phyloP scores from a whole-genome alignment of 2,329 filamentous ascomycete genomes.

The Lecanicillium sp. region DNA sequence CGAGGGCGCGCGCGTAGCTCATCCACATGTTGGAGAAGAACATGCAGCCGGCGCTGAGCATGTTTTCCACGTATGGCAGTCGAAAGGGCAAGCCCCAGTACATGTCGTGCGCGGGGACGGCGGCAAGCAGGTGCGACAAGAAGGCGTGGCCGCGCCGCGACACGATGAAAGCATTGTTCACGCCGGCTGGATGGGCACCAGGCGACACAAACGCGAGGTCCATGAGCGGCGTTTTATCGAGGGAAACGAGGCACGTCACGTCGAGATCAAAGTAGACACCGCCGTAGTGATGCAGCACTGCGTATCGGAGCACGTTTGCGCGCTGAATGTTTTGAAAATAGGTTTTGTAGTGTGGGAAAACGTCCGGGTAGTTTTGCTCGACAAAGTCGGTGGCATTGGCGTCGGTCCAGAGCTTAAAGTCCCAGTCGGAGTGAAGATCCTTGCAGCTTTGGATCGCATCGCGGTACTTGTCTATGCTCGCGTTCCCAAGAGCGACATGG shows the following conservation, averaged over 20 bases:
- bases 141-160: conserved; percentile 17
- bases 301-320: conserved; percentile 21
- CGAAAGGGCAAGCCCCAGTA: conserved; percentile 21
- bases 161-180: conserved; percentile 21
- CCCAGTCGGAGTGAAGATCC: conserved; percentile 19
- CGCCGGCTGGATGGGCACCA: conserved; percentile 20
- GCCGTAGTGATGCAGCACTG: conserved; percentile 19
- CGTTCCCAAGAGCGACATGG: conserved; percentile 35
- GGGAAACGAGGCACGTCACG: conserved; percentile 17
- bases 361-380: conserved; percentile 18
- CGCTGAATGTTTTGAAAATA: conserved; percentile 21
- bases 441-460: conserved; percentile 18
- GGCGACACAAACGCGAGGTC: conserved; percentile 19
- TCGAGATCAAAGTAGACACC: conserved; percentile 22
- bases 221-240: conserved; percentile 18
- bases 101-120: conserved; percentile 19
- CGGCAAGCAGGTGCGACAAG: conserved; percentile 15
- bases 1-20: conserved; percentile 17
- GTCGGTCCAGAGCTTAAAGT: conserved; percentile 21
- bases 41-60: conserved; percentile 24
- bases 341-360: conserved; percentile 19
- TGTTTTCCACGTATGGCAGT: conserved; percentile 23
- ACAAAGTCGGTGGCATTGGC: conserved; percentile 20
- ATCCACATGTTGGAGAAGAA: conserved; percentile 24
- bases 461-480: conserved; percentile 31